Evolutionary conservation across 2,329 filamentous ascomycete species (phyloP), one percentile per base, ranked within the genome.

Genomic region (Cryphonectria naterciae): DNA sequence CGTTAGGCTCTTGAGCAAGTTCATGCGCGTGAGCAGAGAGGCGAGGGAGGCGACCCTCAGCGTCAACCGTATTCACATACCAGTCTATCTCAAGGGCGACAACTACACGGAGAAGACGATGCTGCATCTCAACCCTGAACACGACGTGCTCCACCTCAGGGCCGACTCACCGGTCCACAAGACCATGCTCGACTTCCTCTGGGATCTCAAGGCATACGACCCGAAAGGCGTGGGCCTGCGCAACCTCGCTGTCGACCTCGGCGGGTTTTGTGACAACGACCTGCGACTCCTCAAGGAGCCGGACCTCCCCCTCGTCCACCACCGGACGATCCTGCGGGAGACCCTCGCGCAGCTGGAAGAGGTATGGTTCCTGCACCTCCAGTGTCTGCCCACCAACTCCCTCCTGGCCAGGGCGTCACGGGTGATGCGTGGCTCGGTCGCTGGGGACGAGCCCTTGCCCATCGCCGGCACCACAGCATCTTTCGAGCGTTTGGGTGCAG

Each of bases 261-360:
- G 17, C 13, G 58, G 58, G 2, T 64, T 73, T 35, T 70, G 69
- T 4, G 13, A 7, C 39, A 58, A 71, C 49, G 71, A 73, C 35
- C 35, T 70, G 35, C 66, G 43, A 2, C 60, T 64, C 22, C 39
- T 71, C 25, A 68, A 63, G 67, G 62, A 25, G 7, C 41, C 66
- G 17, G 71, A 73, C 35, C 19, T 73, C 0, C 25, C 70, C 1
- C 66, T 73, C 32, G 35, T 68, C n/a, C 71, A 66, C 25, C 72
- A 73, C 25, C 75, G 76, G 39, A 58, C 68, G 1, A 11, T 19
- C 25, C 65, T 77, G 4, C 70, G 73, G 41, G 58, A 68, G 19
- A 68, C 71, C 1, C 43, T 77, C 28, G 39, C 68, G 8, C 71
- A 72, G 66, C 37, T 74, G 39, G 43, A 65, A n/a, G 28, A 70